Evolutionary conservation across 2,329 filamentous ascomycete genomes (phyloP).

Genomic region (Passalora sequoiae): DNA sequence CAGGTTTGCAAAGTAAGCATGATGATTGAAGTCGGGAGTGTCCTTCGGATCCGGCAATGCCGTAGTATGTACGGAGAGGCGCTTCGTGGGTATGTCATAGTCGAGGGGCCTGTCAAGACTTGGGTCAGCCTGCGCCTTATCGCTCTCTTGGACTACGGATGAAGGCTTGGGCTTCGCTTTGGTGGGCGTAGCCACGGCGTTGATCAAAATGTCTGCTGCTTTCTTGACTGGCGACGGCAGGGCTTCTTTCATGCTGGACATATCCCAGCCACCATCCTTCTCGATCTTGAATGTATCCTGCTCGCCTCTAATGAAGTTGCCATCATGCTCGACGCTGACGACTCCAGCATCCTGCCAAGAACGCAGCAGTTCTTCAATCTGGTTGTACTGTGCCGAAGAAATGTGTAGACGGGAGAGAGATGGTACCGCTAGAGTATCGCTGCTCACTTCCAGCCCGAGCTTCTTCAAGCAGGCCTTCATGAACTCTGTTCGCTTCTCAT

Average conservation of each 20-base stretch:
- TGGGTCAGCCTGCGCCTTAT: conserved; percentile 30
- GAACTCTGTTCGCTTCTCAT: conserved; percentile 66
- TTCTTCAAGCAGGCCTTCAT: conserved; percentile 74
- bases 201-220: conserved; percentile 8
- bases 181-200: conserved; percentile 6
- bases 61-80: conserved; percentile 65
- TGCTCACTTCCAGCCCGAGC: conserved; percentile 72
- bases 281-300: conserved; percentile 74
- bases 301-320: conserved; percentile 71
- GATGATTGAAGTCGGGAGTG: conserved; percentile 83
- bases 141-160: conserved; percentile 4
- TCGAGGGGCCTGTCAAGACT: conserved; percentile 59
- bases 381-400: conserved; percentile 60
- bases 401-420: conserved; percentile 79
- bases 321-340: conserved; percentile 47
- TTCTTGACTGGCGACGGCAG: conserved; percentile 18
- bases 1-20: conserved; percentile 69
- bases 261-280: conserved; percentile 45
- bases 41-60: conserved; percentile 63
- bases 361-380: conserved; percentile 63
- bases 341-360: conserved; percentile 62
- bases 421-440: conserved; percentile 64
- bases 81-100: conserved; percentile 64
- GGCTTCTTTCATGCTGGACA: conserved; percentile 28
- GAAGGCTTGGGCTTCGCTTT: conserved; percentile 17